Evolutionary conservation across 371 early-diverging fungal genomes (phyloP), one percentile per base, ranked within the genome.

Genomic region (Mucor piriformis): DNA sequence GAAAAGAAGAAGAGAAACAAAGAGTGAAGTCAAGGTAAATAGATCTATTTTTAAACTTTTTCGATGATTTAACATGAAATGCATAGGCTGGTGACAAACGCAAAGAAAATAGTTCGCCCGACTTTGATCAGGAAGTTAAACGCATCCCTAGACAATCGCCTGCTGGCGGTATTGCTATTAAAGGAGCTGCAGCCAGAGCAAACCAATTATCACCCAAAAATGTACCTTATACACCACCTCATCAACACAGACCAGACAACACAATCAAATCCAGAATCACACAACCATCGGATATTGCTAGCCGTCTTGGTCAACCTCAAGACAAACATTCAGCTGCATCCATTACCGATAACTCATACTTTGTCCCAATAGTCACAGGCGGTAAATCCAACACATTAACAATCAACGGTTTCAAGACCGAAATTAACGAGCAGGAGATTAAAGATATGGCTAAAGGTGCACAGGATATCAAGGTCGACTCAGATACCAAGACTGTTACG

Each of bases 51-150:
- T n/a, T n/a, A n/a, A n/a, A n/a, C n/a, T n/a, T n/a, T n/a, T n/a
- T n/a, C n/a, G n/a, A n/a, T n/a, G n/a, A n/a, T n/a, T n/a, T n/a
- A n/a, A n/a, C n/a, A n/a, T n/a, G n/a, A n/a, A n/a, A n/a, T n/a
- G n/a, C 27, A 5, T 34, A 59, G 61, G 33, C 27, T 0, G 61
- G 61, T 1, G 55, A 49, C 10, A 61, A 61, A n/a, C 61, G 55
- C 25, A 24, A 16, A 32, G 55, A 57, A 21, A 16, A 16, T 16
- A 29, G 6, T 18, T 42, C 42, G 20, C 8, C 35, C 20, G 20
- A 32, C 16, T 2, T 27, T 20, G 33, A 57, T 20, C 58, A 42
- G 6, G 23, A 25, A 4, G 3, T 21, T 11, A 50, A 49, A 42
- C 58, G 58, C 10, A 15, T 23, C n/a, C 35, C 35, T 15, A 23